These are phyloP conservation scores for Trichoderma aggressivum DNA, from an alignment of 2,329 filamentous ascomycete genomes.

Conservation along the genomic window DNA sequence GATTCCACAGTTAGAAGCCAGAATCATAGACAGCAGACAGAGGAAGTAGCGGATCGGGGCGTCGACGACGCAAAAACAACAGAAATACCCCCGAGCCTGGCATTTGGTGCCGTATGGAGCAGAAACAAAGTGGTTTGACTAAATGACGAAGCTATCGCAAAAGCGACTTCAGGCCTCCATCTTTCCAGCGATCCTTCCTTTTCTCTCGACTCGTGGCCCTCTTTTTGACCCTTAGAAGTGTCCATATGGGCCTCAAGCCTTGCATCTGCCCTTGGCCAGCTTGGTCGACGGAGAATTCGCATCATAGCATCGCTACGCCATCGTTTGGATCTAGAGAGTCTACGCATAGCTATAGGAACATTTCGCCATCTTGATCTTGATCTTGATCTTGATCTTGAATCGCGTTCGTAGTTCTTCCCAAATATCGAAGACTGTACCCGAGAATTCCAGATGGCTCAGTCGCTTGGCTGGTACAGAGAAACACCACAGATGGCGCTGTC, in stretches of 20 bases:
- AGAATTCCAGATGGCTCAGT: background rate
- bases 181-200: background rate
- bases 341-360: background rate
- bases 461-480: background rate
- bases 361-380: background rate
- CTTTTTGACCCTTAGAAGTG: no score
- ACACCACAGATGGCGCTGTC: background rate
- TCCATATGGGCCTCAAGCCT: background rate
- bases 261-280: background rate
- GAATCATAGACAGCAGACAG: background rate
- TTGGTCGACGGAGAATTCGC: background rate
- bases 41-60: background rate
- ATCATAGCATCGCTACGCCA: background rate
- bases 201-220: background rate
- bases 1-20: background rate
- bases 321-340: background rate
- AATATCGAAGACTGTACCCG: background rate
- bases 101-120: background rate
- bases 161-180: background rate
- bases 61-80: background rate
- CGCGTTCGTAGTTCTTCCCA: background rate
- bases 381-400: background rate
- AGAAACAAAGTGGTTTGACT: background rate
- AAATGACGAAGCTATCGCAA: background rate
- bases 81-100: background rate